phyloP scores from a whole-genome alignment of 2,329 filamentous ascomycete genomes.

The Mycocentrospora acerina region DNA sequence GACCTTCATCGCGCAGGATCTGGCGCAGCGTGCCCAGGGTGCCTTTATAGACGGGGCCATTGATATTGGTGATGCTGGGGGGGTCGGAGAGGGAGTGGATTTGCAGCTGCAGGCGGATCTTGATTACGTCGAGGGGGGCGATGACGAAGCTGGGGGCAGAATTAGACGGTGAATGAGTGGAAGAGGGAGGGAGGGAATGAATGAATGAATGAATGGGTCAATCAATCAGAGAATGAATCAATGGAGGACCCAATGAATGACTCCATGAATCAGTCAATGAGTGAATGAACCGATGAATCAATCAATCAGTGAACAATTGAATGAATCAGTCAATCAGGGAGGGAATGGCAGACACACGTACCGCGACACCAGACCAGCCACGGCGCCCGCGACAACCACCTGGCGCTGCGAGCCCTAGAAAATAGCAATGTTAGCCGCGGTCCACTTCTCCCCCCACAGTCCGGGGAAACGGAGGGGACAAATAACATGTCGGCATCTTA shows the following conservation, averaged over 20 bases:
- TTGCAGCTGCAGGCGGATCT: conserved; percentile 95
- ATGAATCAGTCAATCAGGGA: conserved; percentile 1
- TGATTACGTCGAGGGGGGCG: conserved; percentile 93
- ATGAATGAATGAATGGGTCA: no score
- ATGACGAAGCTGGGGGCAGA: conserved; percentile 71
- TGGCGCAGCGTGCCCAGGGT: conserved; percentile 72
- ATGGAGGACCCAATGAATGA: no score
- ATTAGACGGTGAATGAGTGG: conserved; percentile 1
- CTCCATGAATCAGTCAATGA: no score
- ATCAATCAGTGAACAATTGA: no score
- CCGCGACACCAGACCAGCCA: conserved; percentile 86
- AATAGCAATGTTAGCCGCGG: conserved; percentile 13
- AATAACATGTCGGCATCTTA: conserved; percentile 31
- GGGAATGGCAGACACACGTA: conserved; percentile 42
- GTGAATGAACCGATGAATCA: no score
- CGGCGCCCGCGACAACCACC: conserved; percentile 65
- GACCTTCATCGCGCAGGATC: conserved; percentile 78
- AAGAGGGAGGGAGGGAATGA: not conserved
- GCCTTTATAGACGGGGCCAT: conserved; percentile 65
- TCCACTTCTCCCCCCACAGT: conserved; percentile 1
- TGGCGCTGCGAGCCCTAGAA: conserved; percentile 64
- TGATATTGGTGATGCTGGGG: conserved; percentile 53
- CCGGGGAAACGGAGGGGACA: no score
- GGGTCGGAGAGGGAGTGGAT: conserved; percentile 80
- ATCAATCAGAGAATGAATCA: no score